Percentiles rank a stretch among this genome's conserved stretches.
phyloP scores from a whole-genome alignment of 441 rosid species.

The Bocquillonia castaneifolia region DNA sequence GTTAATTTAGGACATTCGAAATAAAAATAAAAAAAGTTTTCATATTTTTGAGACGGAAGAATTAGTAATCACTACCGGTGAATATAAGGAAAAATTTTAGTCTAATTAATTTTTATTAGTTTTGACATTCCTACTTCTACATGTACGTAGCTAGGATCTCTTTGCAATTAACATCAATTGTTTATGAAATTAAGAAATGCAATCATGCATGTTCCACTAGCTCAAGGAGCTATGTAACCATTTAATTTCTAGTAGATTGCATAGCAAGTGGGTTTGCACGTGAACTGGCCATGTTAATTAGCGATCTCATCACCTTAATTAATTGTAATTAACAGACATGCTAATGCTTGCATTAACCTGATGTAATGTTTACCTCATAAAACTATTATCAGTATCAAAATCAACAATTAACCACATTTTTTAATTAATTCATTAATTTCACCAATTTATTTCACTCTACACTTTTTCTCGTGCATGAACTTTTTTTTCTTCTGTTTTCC shows the following conservation, averaged over 20 bases:
- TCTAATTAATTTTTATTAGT: conserved; percentile 1
- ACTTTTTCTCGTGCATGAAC: too few relatives aligned
- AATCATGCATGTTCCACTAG: conserved; percentile 4
- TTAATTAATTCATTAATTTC: neutral
- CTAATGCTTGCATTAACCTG: conserved; percentile 30
- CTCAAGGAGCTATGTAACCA: too few relatives aligned
- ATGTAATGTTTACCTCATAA: conserved; percentile 43
- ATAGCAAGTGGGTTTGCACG: conserved; percentile 36
- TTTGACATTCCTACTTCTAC: conserved; percentile 28
- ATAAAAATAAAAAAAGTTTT: too few relatives aligned
- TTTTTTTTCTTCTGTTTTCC: too few relatives aligned
- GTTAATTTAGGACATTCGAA: too few relatives aligned
- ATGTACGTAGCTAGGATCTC: neutral
- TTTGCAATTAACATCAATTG: neutral
- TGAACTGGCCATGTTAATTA: conserved; percentile 31
- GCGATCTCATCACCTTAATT: conserved; percentile 13
- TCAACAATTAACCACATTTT: neutral
- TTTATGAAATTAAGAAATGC: neutral
- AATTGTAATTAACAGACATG: neutral
- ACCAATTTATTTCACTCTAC: neutral
- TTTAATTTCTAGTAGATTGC: conserved; percentile 11
- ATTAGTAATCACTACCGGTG: too few relatives aligned
- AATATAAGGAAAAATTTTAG: neutral
- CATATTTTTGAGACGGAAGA: too few relatives aligned
- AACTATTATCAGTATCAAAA: neutral